Conservation (phyloP, 352 stramenopile species). For the Phytophthora syringae region DNA sequence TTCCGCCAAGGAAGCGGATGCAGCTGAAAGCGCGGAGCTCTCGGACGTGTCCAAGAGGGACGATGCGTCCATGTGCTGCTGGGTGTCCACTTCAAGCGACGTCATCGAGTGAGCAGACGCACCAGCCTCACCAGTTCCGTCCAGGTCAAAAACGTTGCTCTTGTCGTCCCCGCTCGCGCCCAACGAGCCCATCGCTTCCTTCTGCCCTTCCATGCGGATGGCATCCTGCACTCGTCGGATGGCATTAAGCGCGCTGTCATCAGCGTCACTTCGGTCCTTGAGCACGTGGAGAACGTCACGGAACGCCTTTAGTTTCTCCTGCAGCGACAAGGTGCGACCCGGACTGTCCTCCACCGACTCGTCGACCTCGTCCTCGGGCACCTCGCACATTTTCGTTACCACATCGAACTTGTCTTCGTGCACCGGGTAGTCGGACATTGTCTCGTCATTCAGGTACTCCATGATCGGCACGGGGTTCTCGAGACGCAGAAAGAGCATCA, state of each 20-base stretch:
- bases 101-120: conserved; percentile 27
- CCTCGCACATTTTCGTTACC: conserved; percentile 67
- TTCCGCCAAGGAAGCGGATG: conserved; percentile 46
- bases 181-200: conserved; percentile 31
- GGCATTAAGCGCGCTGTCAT: conserved; percentile 60
- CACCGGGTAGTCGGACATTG: conserved; percentile 67
- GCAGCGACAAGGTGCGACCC: conserved; percentile 55
- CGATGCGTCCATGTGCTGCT: conserved; percentile 47
- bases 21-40: conserved; percentile 43
- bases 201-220: conserved; percentile 56
- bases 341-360: conserved; percentile 53
- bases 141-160: conserved; percentile 36
- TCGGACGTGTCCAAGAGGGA: conserved; percentile 45
- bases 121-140: conserved; percentile 5
- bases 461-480: conserved; percentile 63
- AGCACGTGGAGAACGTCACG: conserved; percentile 77
- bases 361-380: conserved; percentile 72
- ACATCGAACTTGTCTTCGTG: conserved; percentile 89
- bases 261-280: conserved; percentile 72
- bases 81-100: conserved; percentile 34
- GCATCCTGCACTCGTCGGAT: conserved; percentile 72
- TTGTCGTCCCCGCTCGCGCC: conserved; percentile 11
- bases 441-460: conserved; percentile 80
- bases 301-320: conserved; percentile 85
- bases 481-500: conserved; percentile 71